Percentiles rank a stretch among this genome's conserved stretches.
phyloP scores from a whole-genome alignment of 768 basidiomycete genomes.

The Agrocybe praecox region DNA sequence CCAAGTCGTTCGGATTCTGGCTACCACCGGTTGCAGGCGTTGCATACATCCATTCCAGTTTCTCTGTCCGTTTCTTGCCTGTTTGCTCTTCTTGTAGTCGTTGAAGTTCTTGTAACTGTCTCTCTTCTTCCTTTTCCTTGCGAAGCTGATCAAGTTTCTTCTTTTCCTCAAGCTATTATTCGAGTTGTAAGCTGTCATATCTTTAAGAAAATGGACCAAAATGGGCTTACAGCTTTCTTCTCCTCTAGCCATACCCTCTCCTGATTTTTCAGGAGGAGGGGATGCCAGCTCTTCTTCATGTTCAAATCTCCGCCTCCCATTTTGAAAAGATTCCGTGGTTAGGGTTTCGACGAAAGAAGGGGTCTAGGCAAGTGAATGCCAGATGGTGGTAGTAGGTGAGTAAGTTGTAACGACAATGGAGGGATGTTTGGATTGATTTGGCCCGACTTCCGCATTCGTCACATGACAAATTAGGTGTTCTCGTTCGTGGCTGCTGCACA shows the following conservation, averaged over 20 bases:
- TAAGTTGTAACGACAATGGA: not conserved
- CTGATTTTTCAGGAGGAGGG: constrained; percentile 97
- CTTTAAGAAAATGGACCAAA: not conserved
- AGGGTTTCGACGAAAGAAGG: not conserved
- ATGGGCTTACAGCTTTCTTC: constrained; percentile 81
- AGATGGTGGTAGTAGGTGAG: not conserved
- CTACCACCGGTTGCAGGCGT: constrained; percentile 91
- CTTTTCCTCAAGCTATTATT: constrained; percentile 90
- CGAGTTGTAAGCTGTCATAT: constrained; percentile 6
- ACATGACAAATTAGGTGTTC: not conserved
- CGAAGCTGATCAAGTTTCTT: constrained; percentile 96
- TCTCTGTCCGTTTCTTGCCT: constrained; percentile 91
- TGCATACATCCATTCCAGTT: constrained; percentile 99
- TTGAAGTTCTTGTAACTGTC: constrained; percentile 95
- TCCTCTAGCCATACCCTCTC: constrained; percentile 99
- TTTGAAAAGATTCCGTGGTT: constrained; percentile 42
- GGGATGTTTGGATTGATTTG: constrained; percentile 6
- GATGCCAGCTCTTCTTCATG: constrained; percentile 99
- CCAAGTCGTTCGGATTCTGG: constrained; percentile 88
- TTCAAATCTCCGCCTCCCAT: constrained; percentile 99
- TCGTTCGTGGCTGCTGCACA: not conserved
- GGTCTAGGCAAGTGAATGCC: not conserved
- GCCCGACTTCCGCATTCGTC: not conserved
- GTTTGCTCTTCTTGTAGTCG: constrained; percentile 94
- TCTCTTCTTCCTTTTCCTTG: constrained; percentile 97